Conservation (phyloP, 768 basidiomycete genomes). For the Pleurotus cornucopiae region DNA sequence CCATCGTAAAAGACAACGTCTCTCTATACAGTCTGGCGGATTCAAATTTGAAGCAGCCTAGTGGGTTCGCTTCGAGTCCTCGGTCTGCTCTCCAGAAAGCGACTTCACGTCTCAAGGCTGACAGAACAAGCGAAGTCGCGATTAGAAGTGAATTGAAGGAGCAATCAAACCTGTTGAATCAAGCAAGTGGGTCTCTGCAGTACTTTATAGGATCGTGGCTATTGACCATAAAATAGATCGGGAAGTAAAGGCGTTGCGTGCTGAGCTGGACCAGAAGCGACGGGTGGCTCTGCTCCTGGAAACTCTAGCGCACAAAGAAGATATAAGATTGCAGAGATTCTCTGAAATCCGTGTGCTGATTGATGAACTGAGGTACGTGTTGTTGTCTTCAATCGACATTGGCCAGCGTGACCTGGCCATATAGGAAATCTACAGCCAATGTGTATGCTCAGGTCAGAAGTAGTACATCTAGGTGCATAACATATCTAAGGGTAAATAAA, state of each 20-base stretch:
- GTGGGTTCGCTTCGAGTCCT: background rate
- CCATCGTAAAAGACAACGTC: background rate
- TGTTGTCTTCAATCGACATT: background rate
- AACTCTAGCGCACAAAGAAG: background rate
- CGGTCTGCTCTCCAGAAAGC: constrained; percentile 1
- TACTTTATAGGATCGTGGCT: background rate
- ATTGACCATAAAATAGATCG: background rate
- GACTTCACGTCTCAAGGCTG: constrained; percentile 1
- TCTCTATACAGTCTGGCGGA: background rate
- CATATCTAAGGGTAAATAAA: background rate
- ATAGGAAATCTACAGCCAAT: background rate
- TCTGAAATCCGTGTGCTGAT: constrained; percentile 1
- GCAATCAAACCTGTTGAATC: background rate
- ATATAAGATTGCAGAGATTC: background rate
- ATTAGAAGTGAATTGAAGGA: background rate
- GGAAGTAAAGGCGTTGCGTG: background rate
- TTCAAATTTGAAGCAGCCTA: background rate
- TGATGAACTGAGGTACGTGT: background rate
- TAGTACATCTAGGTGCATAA: background rate
- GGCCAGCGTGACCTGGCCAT: background rate
- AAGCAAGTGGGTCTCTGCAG: too few species aligned
- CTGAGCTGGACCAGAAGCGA: background rate
- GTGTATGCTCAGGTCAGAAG: background rate
- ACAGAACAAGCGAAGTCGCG: background rate
- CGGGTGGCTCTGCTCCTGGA: background rate